phyloP scores from a whole-genome alignment of 805 yeast genomes.

The Yamadazyma takamatsuzukensis region DNA sequence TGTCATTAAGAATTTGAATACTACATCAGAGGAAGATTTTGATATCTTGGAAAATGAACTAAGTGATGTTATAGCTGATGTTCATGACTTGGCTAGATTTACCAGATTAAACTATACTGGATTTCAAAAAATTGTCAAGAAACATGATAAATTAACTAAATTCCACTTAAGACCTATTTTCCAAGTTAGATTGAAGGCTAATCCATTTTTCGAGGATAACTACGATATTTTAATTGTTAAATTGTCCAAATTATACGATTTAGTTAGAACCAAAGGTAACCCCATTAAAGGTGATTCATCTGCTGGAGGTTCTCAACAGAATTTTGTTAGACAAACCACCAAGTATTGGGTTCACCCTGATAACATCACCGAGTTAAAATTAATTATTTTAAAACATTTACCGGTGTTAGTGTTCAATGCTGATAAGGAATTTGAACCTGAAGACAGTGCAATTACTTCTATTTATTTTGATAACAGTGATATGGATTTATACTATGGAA shows the following conservation, averaged over 20 bases:
- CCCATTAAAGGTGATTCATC: constrained; percentile 93
- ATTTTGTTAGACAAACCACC: constrained; percentile 97
- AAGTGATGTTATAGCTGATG: constrained; percentile 88
- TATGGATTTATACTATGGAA: constrained; percentile 89
- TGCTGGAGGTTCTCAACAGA: constrained; percentile 98
- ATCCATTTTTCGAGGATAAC: constrained; percentile 94
- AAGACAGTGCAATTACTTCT: constrained; percentile 95
- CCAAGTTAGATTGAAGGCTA: constrained; percentile 87
- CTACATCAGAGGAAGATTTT: constrained; percentile 36
- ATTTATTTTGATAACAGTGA: constrained; percentile 90
- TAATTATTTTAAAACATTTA: constrained; percentile 86
- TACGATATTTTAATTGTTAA: constrained; percentile 87
- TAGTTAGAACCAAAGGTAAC: constrained; percentile 93
- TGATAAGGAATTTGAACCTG: constrained; percentile 90
- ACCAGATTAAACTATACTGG: constrained; percentile 94
- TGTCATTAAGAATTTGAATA: constrained; percentile 49
- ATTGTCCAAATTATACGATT: constrained; percentile 81
- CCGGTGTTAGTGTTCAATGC: constrained; percentile 97
- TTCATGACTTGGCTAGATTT: constrained; percentile 93
- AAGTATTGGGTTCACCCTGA: constrained; percentile 99
- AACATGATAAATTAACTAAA: constrained; percentile 86
- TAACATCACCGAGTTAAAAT: constrained; percentile 92
- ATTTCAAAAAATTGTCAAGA: constrained; percentile 92
- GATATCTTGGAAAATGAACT: constrained; percentile 43
- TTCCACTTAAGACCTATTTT: constrained; percentile 81